Base-by-base conservation (phyloP, 371 early-diverging fungal genomes). In the Syncephalastrum contaminatum region DNA sequence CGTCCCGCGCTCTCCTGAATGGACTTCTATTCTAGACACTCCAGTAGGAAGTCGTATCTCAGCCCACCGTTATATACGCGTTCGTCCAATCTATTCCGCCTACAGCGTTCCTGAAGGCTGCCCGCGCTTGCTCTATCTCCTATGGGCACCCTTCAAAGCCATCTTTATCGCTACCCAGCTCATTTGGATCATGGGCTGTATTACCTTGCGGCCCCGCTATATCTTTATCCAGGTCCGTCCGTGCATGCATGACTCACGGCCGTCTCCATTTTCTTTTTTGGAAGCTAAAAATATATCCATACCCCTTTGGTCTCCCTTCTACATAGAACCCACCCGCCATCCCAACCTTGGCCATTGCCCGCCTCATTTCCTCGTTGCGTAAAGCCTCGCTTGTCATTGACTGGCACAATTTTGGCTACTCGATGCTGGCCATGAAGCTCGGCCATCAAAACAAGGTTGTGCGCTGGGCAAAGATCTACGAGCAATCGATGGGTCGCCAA, bases 341-440 rank as follows among this genome's bases (percentile, higher is more conserved):
- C 46, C 98, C 98, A 1, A 94, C 95, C 2, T 78, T 98, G 39
- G 47, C 84, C 4, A 78, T 97, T 48, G 90, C 82, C 30, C 89
- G 86, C 39, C 25, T 85, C 4, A 75, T 91, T 21, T 73, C 81
- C 36, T 75, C 69, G 42, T 19, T 91, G 12, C 84, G 86, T 10
- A 72, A 83, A 22, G 72, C 87, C 4, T 73, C 79, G 52, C 67
- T 98, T 6, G 74, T 97, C 51, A 92, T 97, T 54, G 98, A 98
- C 69, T 98, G 97, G 98, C 98, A 98, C 70, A 98, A 98, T 69
- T 93, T 94, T 70, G 98, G 97, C 6, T 89, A 87, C 63, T 85
- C 95, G 1, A 84, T 98, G 43, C 84, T 98, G 46, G 88, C 81
- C 4, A 67, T 93, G 48, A 87, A 80, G 27, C 63, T 96, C 20